Percentiles rank a stretch among this genome's conserved stretches.
Conservation (phyloP, 1,284 basidiomycete species). For the Puccinia coronata region DNA sequence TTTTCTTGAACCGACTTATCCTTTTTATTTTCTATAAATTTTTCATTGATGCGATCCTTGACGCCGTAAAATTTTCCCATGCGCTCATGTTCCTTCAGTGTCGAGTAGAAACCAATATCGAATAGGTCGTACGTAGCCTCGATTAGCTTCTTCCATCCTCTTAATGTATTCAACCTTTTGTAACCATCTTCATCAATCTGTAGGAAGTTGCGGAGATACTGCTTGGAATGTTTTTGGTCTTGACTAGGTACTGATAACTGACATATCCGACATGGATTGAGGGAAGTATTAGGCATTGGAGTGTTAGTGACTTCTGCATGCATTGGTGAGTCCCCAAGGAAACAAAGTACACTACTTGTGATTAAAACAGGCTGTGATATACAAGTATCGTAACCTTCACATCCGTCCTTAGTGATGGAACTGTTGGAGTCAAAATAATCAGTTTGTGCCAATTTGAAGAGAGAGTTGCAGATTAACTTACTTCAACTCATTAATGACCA, state of each 20-base stretch:
- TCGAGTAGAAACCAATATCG: background rate
- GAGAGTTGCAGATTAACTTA: too few species aligned
- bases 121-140: background rate
- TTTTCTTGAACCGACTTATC: background rate
- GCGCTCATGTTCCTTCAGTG: background rate
- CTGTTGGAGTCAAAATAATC: too few species aligned
- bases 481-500: too few species aligned
- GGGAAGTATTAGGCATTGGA: background rate
- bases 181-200: background rate
- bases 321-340: constrained; percentile 22
- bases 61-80: background rate
- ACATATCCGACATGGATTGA: constrained; percentile 22
- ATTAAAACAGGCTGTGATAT: background rate
- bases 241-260: background rate
- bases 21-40: background rate
- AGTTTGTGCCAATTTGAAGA: too few species aligned
- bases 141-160: background rate
- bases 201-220: background rate
- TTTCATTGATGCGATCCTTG: background rate
- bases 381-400: too few species aligned
- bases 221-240: background rate
- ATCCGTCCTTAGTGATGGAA: too few species aligned
- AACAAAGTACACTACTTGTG: background rate
- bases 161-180: background rate
- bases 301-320: too few species aligned